These are phyloP conservation scores for Lathyrus oleraceus DNA, from an alignment of 306 rosid genomes.

Conservation along the genomic window DNA sequence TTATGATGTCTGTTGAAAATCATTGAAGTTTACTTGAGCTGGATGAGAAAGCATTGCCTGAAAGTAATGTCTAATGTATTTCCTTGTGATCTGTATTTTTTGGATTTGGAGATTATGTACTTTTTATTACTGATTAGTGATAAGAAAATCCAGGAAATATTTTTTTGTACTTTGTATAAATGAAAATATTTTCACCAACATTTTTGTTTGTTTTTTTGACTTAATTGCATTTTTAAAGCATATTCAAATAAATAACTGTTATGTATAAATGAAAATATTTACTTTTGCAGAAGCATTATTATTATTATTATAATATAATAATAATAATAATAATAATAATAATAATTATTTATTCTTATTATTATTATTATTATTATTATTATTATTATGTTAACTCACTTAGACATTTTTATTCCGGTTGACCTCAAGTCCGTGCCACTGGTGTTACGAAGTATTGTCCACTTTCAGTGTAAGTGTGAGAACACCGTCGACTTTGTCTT, in stretches of 20 bases:
- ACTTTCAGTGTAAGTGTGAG: too few species aligned
- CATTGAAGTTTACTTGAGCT: slow-evolving; percentile 1
- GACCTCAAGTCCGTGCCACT: too few species aligned
- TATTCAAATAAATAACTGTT: background rate
- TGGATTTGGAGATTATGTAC: background rate
- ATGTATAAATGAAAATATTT: background rate
- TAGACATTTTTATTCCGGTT: too few species aligned
- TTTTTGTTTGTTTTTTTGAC: background rate
- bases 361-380: too few species aligned
- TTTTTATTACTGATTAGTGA: background rate
- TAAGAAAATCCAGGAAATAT: slow-evolving; percentile 29
- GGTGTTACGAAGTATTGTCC: too few species aligned
- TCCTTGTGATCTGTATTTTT: slow-evolving; percentile 18
- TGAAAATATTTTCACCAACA: too few species aligned
- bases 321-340: too few species aligned
- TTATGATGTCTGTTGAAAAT: slow-evolving; percentile 49
- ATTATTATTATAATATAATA: too few species aligned
- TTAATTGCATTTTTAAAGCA: background rate
- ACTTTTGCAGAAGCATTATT: background rate
- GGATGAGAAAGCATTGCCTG: slow-evolving; percentile 23
- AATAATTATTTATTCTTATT: too few species aligned
- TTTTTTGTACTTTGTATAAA: slow-evolving; percentile 3
- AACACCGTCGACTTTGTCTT: too few species aligned
- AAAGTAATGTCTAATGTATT: background rate
- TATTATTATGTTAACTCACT: too few species aligned